phyloP scores from a whole-genome alignment of 2,329 filamentous ascomycete species.

The Cercospora sesami region DNA sequence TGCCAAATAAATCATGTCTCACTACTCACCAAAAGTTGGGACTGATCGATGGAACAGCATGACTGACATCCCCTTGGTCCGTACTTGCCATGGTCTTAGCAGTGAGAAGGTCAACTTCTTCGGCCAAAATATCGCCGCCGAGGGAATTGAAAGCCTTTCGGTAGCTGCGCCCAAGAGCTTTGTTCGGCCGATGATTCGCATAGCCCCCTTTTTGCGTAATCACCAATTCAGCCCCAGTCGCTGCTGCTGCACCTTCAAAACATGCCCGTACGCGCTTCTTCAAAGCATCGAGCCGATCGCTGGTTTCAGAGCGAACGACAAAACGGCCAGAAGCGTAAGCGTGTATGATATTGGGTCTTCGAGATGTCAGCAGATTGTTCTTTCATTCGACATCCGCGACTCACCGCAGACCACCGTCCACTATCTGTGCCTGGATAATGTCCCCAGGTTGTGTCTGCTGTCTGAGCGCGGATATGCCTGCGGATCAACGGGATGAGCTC shows the following conservation, averaged over 20 bases:
- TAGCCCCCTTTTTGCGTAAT: constrained; percentile 50
- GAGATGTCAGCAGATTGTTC: not conserved
- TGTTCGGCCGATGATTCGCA: constrained; percentile 47
- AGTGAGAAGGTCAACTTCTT: constrained; percentile 45
- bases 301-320: constrained; percentile 40
- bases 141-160: constrained; percentile 37
- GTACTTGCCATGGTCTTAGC: constrained; percentile 56
- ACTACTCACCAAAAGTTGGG: constrained; percentile 14
- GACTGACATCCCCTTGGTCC: constrained; percentile 61
- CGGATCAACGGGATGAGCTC: not conserved
- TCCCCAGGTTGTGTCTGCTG: constrained; percentile 45
- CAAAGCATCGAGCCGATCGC: constrained; percentile 36
- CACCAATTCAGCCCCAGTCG: constrained; percentile 50
- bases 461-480: constrained; percentile 39
- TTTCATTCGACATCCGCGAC: not conserved
- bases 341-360: constrained; percentile 44
- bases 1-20: not conserved
- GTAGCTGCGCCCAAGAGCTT: constrained; percentile 21
- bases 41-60: constrained; percentile 58
- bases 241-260: constrained; percentile 50
- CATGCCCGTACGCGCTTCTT: constrained; percentile 42
- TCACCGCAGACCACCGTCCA: constrained; percentile 30
- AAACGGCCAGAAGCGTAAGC: constrained; percentile 42
- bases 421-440: constrained; percentile 40
- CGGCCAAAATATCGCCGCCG: constrained; percentile 39